Conservation (phyloP, 345 rosid genomes). For the Gossypium bickii region DNA sequence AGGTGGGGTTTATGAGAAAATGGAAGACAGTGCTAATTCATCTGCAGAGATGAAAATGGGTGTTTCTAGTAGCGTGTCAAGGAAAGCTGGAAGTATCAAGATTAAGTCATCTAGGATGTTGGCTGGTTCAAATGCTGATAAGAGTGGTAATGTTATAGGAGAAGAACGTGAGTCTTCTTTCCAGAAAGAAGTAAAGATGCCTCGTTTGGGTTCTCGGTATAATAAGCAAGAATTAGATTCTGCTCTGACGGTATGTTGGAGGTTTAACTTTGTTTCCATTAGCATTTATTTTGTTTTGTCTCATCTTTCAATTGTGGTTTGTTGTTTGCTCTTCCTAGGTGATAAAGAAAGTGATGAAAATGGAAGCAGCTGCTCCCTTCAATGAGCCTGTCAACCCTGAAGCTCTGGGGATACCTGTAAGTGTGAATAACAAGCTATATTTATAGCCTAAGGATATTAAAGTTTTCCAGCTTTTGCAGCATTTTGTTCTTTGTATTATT, state of each 20-base stretch:
- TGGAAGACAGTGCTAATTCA: conserved; percentile 55
- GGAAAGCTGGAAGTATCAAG: conserved; percentile 76
- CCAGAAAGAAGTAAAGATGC: conserved; percentile 40
- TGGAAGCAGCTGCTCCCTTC: conserved; percentile 98
- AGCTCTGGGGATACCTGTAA: conserved; percentile 97
- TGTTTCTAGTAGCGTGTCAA: conserved; percentile 41
- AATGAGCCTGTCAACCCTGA: conserved; percentile 88
- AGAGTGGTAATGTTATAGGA: conserved; percentile 22
- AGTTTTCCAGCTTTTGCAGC: neutral
- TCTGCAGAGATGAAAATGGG: conserved; percentile 41
- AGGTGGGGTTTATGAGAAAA: conserved; percentile 40
- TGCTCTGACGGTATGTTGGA: conserved; percentile 52
- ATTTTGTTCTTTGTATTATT: neutral
- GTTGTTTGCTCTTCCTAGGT: conserved; percentile 36
- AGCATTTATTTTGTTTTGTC: neutral
- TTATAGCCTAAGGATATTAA: neutral
- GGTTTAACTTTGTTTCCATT: neutral
- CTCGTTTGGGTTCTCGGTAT: conserved; percentile 31
- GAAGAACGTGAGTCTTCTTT: conserved; percentile 28
- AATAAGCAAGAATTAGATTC: conserved; percentile 69
- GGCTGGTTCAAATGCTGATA: conserved; percentile 40
- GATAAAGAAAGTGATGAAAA: conserved; percentile 92
- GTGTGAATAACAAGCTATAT: conserved; percentile 18
- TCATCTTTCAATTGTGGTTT: neutral
- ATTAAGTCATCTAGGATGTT: conserved; percentile 53